These are phyloP conservation scores for Wickerhamomyces pijperi DNA, from an alignment of 805 yeast genomes.

Conservation along the genomic window DNA sequence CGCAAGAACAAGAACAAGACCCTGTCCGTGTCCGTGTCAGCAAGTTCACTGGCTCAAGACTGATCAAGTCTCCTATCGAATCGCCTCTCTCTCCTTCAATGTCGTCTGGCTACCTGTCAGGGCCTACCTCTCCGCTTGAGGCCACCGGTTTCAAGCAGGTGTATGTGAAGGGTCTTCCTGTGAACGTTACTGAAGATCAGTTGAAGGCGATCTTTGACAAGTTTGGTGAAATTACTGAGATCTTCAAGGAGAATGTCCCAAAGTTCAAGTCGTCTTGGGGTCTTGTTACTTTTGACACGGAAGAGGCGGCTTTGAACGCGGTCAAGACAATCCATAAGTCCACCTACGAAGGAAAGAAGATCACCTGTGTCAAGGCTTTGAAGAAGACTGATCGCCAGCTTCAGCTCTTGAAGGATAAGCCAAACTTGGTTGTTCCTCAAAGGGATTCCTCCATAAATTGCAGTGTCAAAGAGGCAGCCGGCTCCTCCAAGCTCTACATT, in stretches of 20 bases:
- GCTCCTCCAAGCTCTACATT: slow-evolving; percentile 10
- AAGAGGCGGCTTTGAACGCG: slow-evolving; percentile 35
- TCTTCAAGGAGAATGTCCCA: slow-evolving; percentile 38
- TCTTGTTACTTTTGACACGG: slow-evolving; percentile 34
- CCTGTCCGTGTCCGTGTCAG: background rate
- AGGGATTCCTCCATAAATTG: background rate
- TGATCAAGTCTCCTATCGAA: background rate
- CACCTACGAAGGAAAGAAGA: slow-evolving; percentile 16
- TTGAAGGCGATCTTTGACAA: slow-evolving; percentile 31
- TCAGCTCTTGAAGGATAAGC: slow-evolving; percentile 1
- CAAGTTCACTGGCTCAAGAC: background rate
- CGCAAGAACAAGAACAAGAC: background rate
- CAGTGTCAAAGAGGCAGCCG: background rate
- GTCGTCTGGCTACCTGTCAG: background rate
- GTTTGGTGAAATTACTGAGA: slow-evolving; percentile 39
- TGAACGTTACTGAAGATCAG: slow-evolving; percentile 25
- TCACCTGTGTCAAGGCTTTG: slow-evolving; percentile 21
- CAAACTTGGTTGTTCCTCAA: background rate
- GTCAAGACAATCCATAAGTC: slow-evolving; percentile 22
- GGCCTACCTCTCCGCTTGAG: background rate
- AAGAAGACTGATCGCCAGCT: slow-evolving; percentile 13
- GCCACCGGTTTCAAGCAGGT: slow-evolving; percentile 17
- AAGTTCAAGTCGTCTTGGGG: slow-evolving; percentile 28
- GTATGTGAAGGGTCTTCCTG: slow-evolving; percentile 39
- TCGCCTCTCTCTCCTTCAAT: background rate